Conservation (phyloP, 306 rosid species). For the Cucurbita maxima region DNA sequence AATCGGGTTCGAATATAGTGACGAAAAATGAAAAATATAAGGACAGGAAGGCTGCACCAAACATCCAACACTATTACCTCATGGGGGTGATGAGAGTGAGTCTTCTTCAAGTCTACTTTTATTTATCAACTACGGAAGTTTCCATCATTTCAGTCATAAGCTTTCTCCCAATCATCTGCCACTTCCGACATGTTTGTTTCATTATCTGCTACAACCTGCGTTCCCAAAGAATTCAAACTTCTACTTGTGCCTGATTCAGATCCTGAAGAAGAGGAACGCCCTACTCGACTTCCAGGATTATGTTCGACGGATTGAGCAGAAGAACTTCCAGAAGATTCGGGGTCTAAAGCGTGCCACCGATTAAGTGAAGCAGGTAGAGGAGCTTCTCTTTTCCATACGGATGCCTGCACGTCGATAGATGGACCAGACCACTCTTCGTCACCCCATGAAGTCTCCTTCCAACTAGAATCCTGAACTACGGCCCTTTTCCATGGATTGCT, state of each 20-base stretch:
- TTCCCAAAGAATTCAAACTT: slow-evolving; percentile 8
- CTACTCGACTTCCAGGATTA: slow-evolving; percentile 10
- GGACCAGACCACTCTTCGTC: slow-evolving; percentile 26
- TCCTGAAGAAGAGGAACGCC: neutral
- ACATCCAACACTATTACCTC: neutral
- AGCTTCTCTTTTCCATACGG: slow-evolving; percentile 61
- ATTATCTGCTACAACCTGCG: slow-evolving; percentile 13
- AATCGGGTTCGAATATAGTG: neutral
- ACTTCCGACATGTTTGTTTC: slow-evolving; percentile 38
- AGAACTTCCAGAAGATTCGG: slow-evolving; percentile 32
- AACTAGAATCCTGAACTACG: slow-evolving; percentile 37
- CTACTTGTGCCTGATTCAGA: slow-evolving; percentile 20
- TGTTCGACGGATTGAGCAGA: slow-evolving; percentile 17
- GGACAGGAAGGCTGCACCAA: neutral
- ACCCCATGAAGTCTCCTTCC: slow-evolving; percentile 46
- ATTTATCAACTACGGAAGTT: neutral
- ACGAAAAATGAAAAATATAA: neutral
- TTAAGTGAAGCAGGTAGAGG: slow-evolving; percentile 50
- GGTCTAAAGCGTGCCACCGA: slow-evolving; percentile 54
- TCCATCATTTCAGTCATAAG: slow-evolving; percentile 22
- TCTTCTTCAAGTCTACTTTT: neutral
- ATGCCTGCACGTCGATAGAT: slow-evolving; percentile 33
- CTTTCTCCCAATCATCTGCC: slow-evolving; percentile 87
- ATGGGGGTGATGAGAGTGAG: too few relatives aligned
- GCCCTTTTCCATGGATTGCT: slow-evolving; percentile 67